Base-by-base conservation (phyloP, 768 basidiomycete genomes). In the Suillus ampliporus region DNA sequence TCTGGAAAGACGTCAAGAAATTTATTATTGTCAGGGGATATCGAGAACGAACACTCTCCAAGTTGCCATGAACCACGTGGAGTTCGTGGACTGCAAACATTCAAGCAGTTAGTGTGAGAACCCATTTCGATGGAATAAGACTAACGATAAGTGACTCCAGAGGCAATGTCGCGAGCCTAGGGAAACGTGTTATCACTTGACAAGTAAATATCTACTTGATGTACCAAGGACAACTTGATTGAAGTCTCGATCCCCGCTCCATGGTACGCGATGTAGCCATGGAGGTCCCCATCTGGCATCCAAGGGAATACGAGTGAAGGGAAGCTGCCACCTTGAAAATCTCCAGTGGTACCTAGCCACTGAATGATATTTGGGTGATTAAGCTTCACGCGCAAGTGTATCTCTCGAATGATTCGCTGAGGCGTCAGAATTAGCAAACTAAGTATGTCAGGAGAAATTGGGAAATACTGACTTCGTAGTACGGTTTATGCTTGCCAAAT, bases 101-200 rank as follows among this genome's bases (percentile, higher is more conserved):
- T 35, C n/a, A 23, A 14, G 21, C 14, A 54, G 23, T 54, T 26
- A 54, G 53, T 21, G 5, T 6, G 15, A 23, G 15, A 2, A 23
- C 5, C 21, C 4, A 19, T 38, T 17, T 3, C 5, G 15, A 38
- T 10, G 1, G 37, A 23, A 38, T 38, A 38, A 26, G 21, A 54
- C 53, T 54, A 10, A 54, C 53, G 53, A 38, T 54, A 54, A 26
- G 53, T 1, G 23, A 54, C 53, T 54, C 23, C 53, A 19, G 53
- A 54, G 8, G 37, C 53, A 15, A 54, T 54, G 5, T 54, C 37
- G 9, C 37, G 23, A 54, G 21, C 37, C 53, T 54, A 26, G 10
- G 4, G 37, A 54, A 23, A 1, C 15, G 23, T 54, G 53, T 54
- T 38, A 38, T n/a, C 35, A 8, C 1, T 54, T 19, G 15, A 38